These are phyloP conservation scores for Chlorella variabilis DNA, from an alignment of 163 green algal species.

Conservation along the genomic window DNA sequence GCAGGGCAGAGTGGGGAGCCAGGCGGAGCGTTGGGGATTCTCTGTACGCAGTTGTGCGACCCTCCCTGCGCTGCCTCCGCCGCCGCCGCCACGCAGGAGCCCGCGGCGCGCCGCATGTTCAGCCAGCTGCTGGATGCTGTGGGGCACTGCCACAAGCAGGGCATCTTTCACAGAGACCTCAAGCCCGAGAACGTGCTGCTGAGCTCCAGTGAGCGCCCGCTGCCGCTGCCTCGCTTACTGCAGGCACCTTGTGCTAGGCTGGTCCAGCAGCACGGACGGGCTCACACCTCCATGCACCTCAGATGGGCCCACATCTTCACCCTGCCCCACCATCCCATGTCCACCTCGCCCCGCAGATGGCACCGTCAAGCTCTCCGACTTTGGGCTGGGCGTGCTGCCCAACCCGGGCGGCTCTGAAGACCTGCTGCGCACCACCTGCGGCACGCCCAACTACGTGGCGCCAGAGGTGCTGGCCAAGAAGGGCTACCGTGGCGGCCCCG, in stretches of 20 bases:
- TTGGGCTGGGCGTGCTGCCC: conserved; percentile 68
- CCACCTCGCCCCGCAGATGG: conserved; percentile 38
- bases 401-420: not conserved
- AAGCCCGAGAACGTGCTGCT: conserved; percentile 93
- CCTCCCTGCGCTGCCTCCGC: too few species aligned
- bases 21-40: too few species aligned
- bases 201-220: conserved; percentile 37
- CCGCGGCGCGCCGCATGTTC: conserved; percentile 48
- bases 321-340: too few species aligned
- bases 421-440: conserved; percentile 61
- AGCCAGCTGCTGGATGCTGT: conserved; percentile 59
- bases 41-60: too few species aligned
- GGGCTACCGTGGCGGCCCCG: conserved; percentile 54
- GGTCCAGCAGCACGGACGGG: too few species aligned
- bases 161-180: conserved; percentile 71
- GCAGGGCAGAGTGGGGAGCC: too few species aligned
- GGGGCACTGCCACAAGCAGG: conserved; percentile 55
- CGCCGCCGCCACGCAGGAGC: conserved; percentile 36
- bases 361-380: conserved; percentile 84
- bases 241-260: too few species aligned
- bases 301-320: too few species aligned
- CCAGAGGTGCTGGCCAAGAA: conserved; percentile 59
- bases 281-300: not conserved
- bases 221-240: not conserved
- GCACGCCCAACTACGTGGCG: conserved; percentile 70